A percentile compares a stretch with the other conserved stretches of the same genome.
phyloP scores from a whole-genome alignment of 1,139 yeast species.

The Debaryomycetaceae sp. region DNA sequence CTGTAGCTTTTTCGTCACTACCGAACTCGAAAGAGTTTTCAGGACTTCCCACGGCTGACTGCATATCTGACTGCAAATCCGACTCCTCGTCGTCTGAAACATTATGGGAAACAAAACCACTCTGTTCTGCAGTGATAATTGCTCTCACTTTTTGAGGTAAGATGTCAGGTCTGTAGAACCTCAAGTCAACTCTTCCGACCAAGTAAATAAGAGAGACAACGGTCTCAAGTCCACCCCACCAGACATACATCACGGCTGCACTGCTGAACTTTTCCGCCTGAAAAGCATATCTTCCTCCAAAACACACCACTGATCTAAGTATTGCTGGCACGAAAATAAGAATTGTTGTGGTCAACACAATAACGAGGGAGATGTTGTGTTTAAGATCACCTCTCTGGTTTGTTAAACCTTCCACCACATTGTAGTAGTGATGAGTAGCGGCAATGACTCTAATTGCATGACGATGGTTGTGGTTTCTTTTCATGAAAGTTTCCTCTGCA shows the following conservation, averaged over 20 bases:
- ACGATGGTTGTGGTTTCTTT: slow-evolving; percentile 46
- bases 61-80: too few species aligned
- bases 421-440: slow-evolving; percentile 42
- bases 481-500: slow-evolving; percentile 52
- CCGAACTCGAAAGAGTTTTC: not conserved
- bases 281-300: slow-evolving; percentile 31
- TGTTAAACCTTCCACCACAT: slow-evolving; percentile 42
- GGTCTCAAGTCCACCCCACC: slow-evolving; percentile 62
- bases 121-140: slow-evolving; percentile 44
- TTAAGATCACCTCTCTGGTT: slow-evolving; percentile 44
- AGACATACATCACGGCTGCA: slow-evolving; percentile 59
- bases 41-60: not conserved
- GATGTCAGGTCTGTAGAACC: slow-evolving; percentile 75
- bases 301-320: slow-evolving; percentile 56
- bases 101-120: slow-evolving; percentile 7
- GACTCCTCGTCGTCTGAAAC: slow-evolving; percentile 1
- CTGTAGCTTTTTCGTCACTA: not conserved
- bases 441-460: slow-evolving; percentile 52
- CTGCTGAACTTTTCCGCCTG: slow-evolving; percentile 19
- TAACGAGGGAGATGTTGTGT: slow-evolving; percentile 46
- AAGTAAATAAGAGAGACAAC: slow-evolving; percentile 54
- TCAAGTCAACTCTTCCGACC: slow-evolving; percentile 63
- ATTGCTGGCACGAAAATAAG: slow-evolving; percentile 55
- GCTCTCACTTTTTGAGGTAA: slow-evolving; percentile 39
- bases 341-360: slow-evolving; percentile 50